Evolutionary conservation across 306 rosid genomes (phyloP).

Genomic region (Pyrus bretschneideri): DNA sequence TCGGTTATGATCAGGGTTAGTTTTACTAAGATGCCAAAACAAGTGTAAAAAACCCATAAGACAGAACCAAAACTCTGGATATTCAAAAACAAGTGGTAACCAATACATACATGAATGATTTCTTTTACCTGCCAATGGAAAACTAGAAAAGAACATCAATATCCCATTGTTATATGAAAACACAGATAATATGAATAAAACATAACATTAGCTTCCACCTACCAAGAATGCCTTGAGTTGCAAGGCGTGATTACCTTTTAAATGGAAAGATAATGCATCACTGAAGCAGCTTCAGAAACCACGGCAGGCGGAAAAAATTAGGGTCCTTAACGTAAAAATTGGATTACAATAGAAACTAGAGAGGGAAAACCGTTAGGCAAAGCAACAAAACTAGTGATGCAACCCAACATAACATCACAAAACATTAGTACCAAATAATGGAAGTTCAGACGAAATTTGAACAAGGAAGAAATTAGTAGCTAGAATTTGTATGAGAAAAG

Average conservation of each 20-base stretch:
- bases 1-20: neutral
- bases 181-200: constrained; percentile 5
- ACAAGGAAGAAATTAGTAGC: constrained; percentile 43
- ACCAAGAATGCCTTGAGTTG: neutral
- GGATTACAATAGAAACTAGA: constrained; percentile 14
- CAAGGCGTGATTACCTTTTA: constrained; percentile 1
- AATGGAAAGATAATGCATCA: neutral
- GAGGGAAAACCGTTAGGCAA: constrained; percentile 36
- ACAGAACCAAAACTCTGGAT: neutral
- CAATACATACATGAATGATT: constrained; percentile 16
- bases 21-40: neutral
- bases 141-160: constrained; percentile 38
- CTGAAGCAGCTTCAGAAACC: neutral
- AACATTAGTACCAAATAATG: constrained; percentile 35
- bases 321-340: constrained; percentile 22
- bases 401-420: constrained; percentile 28
- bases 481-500: constrained; percentile 31
- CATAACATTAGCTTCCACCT: neutral
- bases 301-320: neutral
- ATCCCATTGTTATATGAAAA: neutral
- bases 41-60: neutral
- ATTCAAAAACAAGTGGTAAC: constrained; percentile 4
- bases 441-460: constrained; percentile 28
- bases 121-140: constrained; percentile 49
- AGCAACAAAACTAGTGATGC: constrained; percentile 22